Evolutionary conservation across 148 eudicot species (phyloP).

Genomic region (Agrostemma githago): DNA sequence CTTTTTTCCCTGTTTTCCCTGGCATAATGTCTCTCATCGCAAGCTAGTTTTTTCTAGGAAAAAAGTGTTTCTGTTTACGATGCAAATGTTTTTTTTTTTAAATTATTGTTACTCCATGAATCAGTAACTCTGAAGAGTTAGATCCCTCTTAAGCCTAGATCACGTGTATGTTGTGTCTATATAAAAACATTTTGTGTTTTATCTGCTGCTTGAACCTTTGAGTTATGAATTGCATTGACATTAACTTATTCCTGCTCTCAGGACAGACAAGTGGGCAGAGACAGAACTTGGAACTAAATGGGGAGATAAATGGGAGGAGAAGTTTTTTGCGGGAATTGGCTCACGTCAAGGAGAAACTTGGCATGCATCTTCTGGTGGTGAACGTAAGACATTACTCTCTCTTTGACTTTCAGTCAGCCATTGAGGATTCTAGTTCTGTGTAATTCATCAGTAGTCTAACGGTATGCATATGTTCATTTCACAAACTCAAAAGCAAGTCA

Average conservation of each 20-base stretch:
- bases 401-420: not conserved
- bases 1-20: no score
- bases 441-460: not conserved
- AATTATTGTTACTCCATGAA: no score
- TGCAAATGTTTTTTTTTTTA: no score
- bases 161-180: no score
- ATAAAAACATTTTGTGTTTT: not conserved
- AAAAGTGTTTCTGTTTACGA: no score
- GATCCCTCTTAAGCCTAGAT: no score
- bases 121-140: no score
- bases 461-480: not conserved
- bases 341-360: slow-evolving; percentile 99
- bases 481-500: not conserved
- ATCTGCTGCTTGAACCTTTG: not conserved
- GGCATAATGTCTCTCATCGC: no score
- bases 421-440: not conserved
- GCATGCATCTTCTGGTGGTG: slow-evolving; percentile 79
- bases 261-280: slow-evolving; percentile 99
- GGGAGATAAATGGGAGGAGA: slow-evolving; percentile 99
- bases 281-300: slow-evolving; percentile 95
- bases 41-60: no score
- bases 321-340: slow-evolving; percentile 87
- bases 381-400: slow-evolving; percentile 41
- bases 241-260: slow-evolving; percentile 27
- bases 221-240: not conserved